These are phyloP conservation scores for Conringia planisiliqua DNA, from an alignment of 345 rosid genomes.

Conservation along the genomic window DNA sequence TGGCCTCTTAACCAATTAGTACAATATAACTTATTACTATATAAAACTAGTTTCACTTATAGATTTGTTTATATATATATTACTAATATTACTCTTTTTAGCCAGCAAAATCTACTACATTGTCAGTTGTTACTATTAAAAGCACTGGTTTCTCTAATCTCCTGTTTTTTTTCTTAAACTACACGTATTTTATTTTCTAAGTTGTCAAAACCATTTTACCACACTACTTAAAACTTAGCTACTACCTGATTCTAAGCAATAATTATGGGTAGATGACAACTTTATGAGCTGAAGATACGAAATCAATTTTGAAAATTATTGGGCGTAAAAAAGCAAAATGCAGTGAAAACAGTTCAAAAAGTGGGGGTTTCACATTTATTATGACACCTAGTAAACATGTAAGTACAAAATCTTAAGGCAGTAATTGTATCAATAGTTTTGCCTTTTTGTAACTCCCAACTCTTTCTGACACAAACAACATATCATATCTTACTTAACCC, in stretches of 20 bases:
- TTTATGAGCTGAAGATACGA: slow-evolving; percentile 1
- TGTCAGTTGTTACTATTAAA: not conserved
- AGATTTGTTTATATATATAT: not conserved
- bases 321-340: slow-evolving; percentile 1
- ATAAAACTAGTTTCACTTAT: not conserved
- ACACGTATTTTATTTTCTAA: not conserved
- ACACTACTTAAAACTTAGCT: not conserved
- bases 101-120: not conserved
- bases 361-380: slow-evolving; percentile 29
- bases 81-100: not conserved
- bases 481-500: slow-evolving; percentile 19
- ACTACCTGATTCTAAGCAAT: not conserved
- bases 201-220: not conserved
- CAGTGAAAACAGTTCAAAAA: slow-evolving; percentile 25
- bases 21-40: not conserved
- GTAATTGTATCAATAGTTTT: slow-evolving; percentile 10
- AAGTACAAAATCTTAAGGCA: slow-evolving; percentile 28
- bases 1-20: not conserved
- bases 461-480: slow-evolving; percentile 32
- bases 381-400: slow-evolving; percentile 21
- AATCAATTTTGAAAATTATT: slow-evolving; percentile 1
- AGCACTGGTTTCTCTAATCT: not conserved
- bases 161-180: not conserved
- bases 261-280: slow-evolving; percentile 8
- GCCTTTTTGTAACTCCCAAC: slow-evolving; percentile 31